phyloP scores from a whole-genome alignment of 441 rosid genomes.

The Brassica hybrid region DNA sequence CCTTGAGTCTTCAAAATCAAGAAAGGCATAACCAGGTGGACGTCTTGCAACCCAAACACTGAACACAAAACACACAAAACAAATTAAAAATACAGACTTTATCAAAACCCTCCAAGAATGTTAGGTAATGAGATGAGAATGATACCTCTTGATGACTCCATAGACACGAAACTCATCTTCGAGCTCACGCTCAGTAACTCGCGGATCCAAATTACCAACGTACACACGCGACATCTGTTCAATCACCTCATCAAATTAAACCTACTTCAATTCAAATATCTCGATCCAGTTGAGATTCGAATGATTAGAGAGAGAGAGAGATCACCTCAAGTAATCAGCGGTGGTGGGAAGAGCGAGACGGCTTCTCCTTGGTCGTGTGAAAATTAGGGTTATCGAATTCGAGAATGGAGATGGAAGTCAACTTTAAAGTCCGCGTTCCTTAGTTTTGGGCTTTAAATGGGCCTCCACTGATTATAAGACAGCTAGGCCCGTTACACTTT shows the following conservation, averaged over 20 bases:
- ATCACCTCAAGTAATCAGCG: slow-evolving; percentile 27
- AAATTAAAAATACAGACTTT: neutral
- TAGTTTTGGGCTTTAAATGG: neutral
- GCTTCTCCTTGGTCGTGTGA: slow-evolving; percentile 24
- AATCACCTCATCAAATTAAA: neutral
- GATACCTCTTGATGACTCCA: slow-evolving; percentile 64
- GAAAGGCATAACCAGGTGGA: slow-evolving; percentile 74
- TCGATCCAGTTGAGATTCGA: slow-evolving; percentile 2
- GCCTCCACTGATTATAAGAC: neutral
- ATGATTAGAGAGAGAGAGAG: neutral
- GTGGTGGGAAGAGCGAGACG: slow-evolving; percentile 11
- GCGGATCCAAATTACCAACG: slow-evolving; percentile 68
- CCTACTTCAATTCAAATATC: neutral
- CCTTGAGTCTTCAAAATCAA: slow-evolving; percentile 68
- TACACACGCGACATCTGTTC: slow-evolving; percentile 65
- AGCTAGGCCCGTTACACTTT: neutral
- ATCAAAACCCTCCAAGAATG: neutral
- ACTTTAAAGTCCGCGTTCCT: neutral
- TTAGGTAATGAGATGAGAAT: neutral
- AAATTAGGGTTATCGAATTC: slow-evolving; percentile 38
- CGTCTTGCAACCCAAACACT: slow-evolving; percentile 83
- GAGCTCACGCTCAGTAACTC: slow-evolving; percentile 70
- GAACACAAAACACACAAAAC: neutral
- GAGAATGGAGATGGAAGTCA: neutral
- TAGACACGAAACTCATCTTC: slow-evolving; percentile 69